phyloP scores from a whole-genome alignment of 2,329 filamentous ascomycete genomes.

The Cladobotryum protrusum region DNA sequence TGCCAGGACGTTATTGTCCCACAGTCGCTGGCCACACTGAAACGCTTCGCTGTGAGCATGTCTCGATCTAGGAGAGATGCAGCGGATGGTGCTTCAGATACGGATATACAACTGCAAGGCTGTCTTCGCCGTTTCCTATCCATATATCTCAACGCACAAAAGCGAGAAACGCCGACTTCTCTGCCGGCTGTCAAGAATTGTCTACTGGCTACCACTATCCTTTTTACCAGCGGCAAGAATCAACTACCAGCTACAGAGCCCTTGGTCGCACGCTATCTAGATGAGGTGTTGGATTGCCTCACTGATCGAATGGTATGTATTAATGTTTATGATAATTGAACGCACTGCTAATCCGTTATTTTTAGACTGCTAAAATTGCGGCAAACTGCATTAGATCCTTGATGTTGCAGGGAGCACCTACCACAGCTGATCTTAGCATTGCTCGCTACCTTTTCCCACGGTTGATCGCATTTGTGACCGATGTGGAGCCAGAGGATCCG shows the following conservation, averaged over 20 bases:
- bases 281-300: slow-evolving; percentile 80
- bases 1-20: slow-evolving; percentile 89
- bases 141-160: slow-evolving; percentile 71
- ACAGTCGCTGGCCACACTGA: slow-evolving; percentile 82
- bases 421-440: slow-evolving; percentile 65
- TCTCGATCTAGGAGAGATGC: slow-evolving; percentile 38
- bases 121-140: slow-evolving; percentile 77
- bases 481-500: slow-evolving; percentile 67
- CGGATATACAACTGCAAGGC: slow-evolving; percentile 66
- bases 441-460: slow-evolving; percentile 68
- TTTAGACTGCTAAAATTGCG: slow-evolving; percentile 75
- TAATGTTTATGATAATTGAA: not conserved
- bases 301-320: slow-evolving; percentile 65
- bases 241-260: slow-evolving; percentile 69
- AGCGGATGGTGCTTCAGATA: slow-evolving; percentile 41
- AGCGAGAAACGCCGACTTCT: slow-evolving; percentile 66
- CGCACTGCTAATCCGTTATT: not conserved
- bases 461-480: slow-evolving; percentile 67
- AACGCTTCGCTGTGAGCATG: slow-evolving; percentile 79
- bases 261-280: slow-evolving; percentile 66
- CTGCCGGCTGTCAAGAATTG: slow-evolving; percentile 89
- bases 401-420: slow-evolving; percentile 58
- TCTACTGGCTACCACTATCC: slow-evolving; percentile 78
- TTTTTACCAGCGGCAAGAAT: slow-evolving; percentile 75
- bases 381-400: slow-evolving; percentile 85